A percentile compares a stretch with the other conserved stretches of the same genome.
phyloP scores from a whole-genome alignment of 768 basidiomycete species.

The Phlebiopsis flavidoalba region DNA sequence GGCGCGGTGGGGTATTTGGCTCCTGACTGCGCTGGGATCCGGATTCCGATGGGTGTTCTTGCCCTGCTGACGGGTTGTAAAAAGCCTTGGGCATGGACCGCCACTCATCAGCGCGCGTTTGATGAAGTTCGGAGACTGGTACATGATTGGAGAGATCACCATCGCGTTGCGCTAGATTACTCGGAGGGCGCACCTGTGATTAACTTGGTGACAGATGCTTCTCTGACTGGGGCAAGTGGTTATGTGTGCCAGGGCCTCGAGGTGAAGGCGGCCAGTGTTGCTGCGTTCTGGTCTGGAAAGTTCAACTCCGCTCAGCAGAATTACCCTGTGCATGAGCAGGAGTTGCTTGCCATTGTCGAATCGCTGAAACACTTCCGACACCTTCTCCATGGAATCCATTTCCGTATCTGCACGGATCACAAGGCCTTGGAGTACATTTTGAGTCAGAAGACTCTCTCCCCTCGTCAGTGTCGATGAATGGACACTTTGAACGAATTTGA shows the following conservation, averaged over 20 bases:
- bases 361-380: constrained; percentile 28
- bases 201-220: constrained; percentile 21
- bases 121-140: not conserved
- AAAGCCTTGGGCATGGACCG: constrained; percentile 24
- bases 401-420: constrained; percentile 24
- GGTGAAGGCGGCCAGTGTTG: constrained; percentile 7
- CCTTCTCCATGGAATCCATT: constrained; percentile 16
- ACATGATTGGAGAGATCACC: constrained; percentile 6
- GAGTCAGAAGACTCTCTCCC: constrained; percentile 20
- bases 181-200: constrained; percentile 4
- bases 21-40: constrained; percentile 25
- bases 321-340: constrained; percentile 35
- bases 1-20: constrained; percentile 33
- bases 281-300: constrained; percentile 25
- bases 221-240: constrained; percentile 14
- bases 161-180: not conserved
- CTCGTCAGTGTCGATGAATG: constrained; percentile 23
- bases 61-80: constrained; percentile 19
- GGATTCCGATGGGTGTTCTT: constrained; percentile 29
- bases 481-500: constrained; percentile 24
- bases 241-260: constrained; percentile 20
- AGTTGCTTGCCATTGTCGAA: constrained; percentile 30
- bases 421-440: constrained; percentile 17
- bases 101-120: not conserved
- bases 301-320: constrained; percentile 22